Base-by-base conservation (phyloP, 768 basidiomycete genomes). In the Daedaleopsis sinensis region DNA sequence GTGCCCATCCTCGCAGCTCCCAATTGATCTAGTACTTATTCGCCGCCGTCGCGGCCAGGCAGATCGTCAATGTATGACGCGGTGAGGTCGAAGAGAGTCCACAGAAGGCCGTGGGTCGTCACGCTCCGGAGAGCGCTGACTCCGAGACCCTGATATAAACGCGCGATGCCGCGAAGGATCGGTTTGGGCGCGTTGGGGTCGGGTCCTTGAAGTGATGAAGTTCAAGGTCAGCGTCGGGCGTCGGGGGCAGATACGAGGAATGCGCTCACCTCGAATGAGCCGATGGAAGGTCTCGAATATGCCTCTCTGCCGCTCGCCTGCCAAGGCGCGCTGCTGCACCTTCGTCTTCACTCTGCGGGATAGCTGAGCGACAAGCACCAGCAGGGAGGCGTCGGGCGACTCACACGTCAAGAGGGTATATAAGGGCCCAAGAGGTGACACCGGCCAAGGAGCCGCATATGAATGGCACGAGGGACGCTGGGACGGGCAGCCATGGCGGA, bases 341-440 rank as follows among this genome's bases (percentile, higher is more conserved):
- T 96, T 96, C 0, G 96, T 98, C 82, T 96, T 94, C 48, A 94
- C 91, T 46, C 91, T 93, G 65, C 12, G 52, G 19, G n/a, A 8
- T 19, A 46, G 11, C 21, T 24, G 23, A 21, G 19, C 21, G 23
- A 15, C 23, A 9, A 21, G 21, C 0, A 24, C 19, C 11, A 9
- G 10, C 47, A 13, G 10, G 0, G 13, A 1, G 13, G 21, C 10
- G 24, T 49, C 11, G 39, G 3, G 23, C 10, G 3, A 76, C 87
- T 74, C 77, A 91, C 91, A 96, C 94, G 72, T 96, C 94, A 55
- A 96, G 82, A 13, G 95, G 95, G 80, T 98, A 98, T 61, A 98
- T 96, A 53, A 74, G 62, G 5, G 77, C 77, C 76, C 77, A 81
- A 43, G 72, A 78, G 15, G 75, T 74, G 63, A 97, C 94, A 59